These are phyloP conservation scores for Magnolia officinalis DNA, from an alignment of 164 flowering plant genomes.

Conservation along the genomic window DNA sequence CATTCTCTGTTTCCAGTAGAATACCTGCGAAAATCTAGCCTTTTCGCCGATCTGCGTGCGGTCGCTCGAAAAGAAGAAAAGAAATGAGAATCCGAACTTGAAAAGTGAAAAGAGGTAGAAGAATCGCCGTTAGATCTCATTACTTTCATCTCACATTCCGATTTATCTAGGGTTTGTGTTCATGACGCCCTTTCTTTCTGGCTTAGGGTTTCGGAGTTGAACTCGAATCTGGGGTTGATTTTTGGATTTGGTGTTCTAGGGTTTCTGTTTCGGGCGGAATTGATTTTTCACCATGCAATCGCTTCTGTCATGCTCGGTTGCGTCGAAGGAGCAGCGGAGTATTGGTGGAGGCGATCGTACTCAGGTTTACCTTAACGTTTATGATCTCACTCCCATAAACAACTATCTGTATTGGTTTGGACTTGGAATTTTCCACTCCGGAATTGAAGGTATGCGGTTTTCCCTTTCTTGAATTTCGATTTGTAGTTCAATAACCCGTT, in stretches of 20 bases:
- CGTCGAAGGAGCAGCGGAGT: constrained; percentile 31
- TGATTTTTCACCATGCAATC: constrained; percentile 37
- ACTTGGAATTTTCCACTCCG: constrained; percentile 77
- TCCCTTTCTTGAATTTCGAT: neutral
- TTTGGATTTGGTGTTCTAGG: constrained; percentile 2
- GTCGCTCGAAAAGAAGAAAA: neutral
- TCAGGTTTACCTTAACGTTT: constrained; percentile 62
- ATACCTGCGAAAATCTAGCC: neutral
- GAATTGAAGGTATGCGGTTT: constrained; percentile 58
- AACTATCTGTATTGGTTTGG: constrained; percentile 78
- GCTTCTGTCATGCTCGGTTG: constrained; percentile 27
- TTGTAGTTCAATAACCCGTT: no score
- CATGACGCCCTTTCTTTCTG: neutral
- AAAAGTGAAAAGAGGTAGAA: neutral
- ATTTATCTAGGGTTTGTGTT: neutral
- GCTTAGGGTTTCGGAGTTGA: neutral
- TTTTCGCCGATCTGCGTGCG: neutral
- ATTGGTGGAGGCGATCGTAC: constrained; percentile 26
- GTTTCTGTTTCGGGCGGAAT: neutral
- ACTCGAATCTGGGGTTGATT: constrained; percentile 4
- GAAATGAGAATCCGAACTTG: neutral
- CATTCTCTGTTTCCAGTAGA: neutral
- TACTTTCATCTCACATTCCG: neutral
- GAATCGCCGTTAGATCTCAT: neutral
- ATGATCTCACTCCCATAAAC: constrained; percentile 78